Base-by-base conservation (phyloP, 805 yeast species). In the Pichia exigua region DNA sequence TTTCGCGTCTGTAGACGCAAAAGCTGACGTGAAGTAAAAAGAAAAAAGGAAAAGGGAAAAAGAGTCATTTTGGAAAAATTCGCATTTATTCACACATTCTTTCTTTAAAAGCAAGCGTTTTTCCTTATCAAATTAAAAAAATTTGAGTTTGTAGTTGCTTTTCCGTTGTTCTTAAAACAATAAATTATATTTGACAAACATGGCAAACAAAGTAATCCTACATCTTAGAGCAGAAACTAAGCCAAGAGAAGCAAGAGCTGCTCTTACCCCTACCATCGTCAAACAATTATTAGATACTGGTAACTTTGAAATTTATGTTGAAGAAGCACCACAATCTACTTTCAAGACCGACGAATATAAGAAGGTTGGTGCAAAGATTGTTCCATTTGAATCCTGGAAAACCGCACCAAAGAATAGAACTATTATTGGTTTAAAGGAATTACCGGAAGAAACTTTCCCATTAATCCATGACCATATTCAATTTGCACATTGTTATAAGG, bases 401-500 rank as follows among this genome's bases (percentile, higher is more conserved):
- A 63, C 73, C 45, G 98, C 99, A 38, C 98, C 99, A 57, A 75
- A 76, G 56, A 95, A 92, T 61, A 79, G 97, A 67, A 81, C 92
- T 57, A 87, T 94, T 59, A 75, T 87, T 60, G 99, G 99, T 0
- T 81, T 94, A 73, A 94, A 94, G 72, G 99, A 94, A 70, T 77
- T 94, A 65, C 97, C 96, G 41, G 97, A 91, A 71, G 82, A 82
- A 56, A 86, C 83, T 55, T 94, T 92, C 81, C 99, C 99, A 21
- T 78, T 94, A 56, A 78, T 86, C 48, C 98, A 94, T 68, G 96
- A 91, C 69, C 99, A 94, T 71, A 88, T 94, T 59, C 98, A 94
- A 73, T 94, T 94, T 72, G 99, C 99, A 44, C 99, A 94, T 71
- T 94, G 99, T 74, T 94, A 94, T 74, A 94, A 94, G 74, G 80